Base-by-base conservation (phyloP, 345 rosid species). In the Camelina hispida region DNA sequence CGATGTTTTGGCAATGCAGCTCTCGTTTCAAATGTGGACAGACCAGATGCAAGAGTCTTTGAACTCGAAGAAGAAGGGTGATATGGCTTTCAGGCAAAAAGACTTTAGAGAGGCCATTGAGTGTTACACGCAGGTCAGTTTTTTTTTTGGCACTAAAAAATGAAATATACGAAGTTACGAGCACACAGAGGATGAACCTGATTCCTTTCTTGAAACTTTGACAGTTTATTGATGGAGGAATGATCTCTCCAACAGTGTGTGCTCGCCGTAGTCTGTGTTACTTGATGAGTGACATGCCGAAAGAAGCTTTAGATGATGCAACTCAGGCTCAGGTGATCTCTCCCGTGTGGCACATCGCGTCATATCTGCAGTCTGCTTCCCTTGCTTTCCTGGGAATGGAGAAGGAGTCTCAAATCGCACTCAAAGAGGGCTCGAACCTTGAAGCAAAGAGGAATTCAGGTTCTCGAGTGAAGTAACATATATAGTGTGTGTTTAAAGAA, bases 11-110 rank as follows among this genome's bases (percentile, higher is more conserved):
- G 47, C 37, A 54, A 70, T 84, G 83, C 88, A 93, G 98, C 96
- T 93, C 56, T 93, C 97, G 43, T 93, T 93, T 82, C 97, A 73
- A 1, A 57, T 91, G 98, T 91, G 98, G 98, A 91, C 98, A 65
- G 84, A 87, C 84, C 97, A 93, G 56, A 89, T 91, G 97, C 97
- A 93, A 78, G 98, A 91, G 75, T 91, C 93, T 5, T 81, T 93
- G 78, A 88, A 83, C 78, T 88, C 86, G 2, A 93, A 93, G 88
- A 91, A 93, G 76, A 93, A 91, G 81, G 98, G 98, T 12, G 97
- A 93, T 82, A 71, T 46, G 50, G 97, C 94, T 73, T 93, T 93
- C 81, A 87, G 88, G 62, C 93, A 88, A 57, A 91, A 86, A 84
- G 91, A 91, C 78, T 89, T 91, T 63, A 78, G 84, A 76, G 88